Base-by-base conservation (phyloP, 2,329 filamentous ascomycete genomes). In the Epichloe glyceriae region DNA sequence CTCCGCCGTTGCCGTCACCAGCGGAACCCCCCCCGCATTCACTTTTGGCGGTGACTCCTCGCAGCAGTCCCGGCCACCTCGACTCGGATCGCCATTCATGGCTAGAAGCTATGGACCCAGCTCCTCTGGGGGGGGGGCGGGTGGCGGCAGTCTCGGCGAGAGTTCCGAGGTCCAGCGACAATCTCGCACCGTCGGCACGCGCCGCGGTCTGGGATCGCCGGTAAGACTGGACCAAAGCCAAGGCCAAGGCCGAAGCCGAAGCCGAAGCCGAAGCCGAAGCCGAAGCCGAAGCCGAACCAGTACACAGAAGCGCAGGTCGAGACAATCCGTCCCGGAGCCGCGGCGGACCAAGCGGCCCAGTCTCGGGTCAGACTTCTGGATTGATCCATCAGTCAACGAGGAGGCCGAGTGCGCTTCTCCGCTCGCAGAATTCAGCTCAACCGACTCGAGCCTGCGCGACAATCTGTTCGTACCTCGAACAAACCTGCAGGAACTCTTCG, bases 51-150 rank as follows among this genome's bases (percentile, higher is more conserved):
- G 64, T 66, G 47, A 63, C 15, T 22, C 40, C 12, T 33, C 40
- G 37, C 46, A 44, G 47, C 49, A 47, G 39, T 26, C 35, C 12
- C 37, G 64, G 44, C 61, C 62, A 11, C 46, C 35, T 19, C 70
- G 71, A 3, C 69, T 79, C 3, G 75, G 72, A 1, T 80, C 78
- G 3, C 77, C 78, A 0, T 80, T 82, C 53, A 65, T 70, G 19
- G 72, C 77, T 34, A 74, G 70, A 54, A 83, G 78, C 56, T 83
- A 83, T 56, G 80, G 80, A 0, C 80, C 79, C 1, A 82, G 76
- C 62, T 79, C 78, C 12, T 80, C 26, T 1, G 26, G 3, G 7
- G 7, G 3, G 7, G 7, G 26, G 26, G 8, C 4, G 26, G 26
- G 26, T 4, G 70, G 71, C 0, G 69, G 68, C 7, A 66, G 64